phyloP scores from a whole-genome alignment of 495 filamentous ascomycete genomes.

The Penicillium longicatenatum region DNA sequence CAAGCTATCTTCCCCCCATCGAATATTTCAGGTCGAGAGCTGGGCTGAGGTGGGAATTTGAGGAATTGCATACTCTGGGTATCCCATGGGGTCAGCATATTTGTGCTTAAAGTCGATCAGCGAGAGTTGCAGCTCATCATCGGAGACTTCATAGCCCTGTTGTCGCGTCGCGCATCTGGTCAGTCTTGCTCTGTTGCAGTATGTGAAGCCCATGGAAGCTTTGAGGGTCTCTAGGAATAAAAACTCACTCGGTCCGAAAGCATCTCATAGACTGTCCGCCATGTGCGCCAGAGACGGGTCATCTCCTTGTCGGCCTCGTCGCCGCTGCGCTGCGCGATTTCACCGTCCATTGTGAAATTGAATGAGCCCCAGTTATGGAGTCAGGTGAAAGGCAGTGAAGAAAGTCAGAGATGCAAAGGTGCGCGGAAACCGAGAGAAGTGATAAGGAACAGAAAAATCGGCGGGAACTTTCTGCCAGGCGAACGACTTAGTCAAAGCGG shows the following conservation, averaged over 20 bases:
- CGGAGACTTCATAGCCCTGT: slow-evolving; percentile 88
- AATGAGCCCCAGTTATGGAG: background rate
- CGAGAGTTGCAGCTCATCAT: slow-evolving; percentile 82
- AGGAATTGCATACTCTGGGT: slow-evolving; percentile 60
- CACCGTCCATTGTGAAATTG: slow-evolving; percentile 52
- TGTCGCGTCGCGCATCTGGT: slow-evolving; percentile 8
- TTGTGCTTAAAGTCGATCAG: slow-evolving; percentile 71
- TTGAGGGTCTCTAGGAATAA: slow-evolving; percentile 4
- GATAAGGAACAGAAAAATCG: slow-evolving; percentile 34
- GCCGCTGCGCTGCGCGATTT: slow-evolving; percentile 42
- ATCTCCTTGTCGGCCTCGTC: slow-evolving; percentile 66
- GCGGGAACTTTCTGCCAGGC: slow-evolving; percentile 38
- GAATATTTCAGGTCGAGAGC: background rate
- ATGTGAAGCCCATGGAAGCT: background rate
- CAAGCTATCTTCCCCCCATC: too few relatives aligned
- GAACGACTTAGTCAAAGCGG: slow-evolving; percentile 26
- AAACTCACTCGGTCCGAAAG: slow-evolving; percentile 71
- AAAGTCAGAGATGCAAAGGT: slow-evolving; percentile 9
- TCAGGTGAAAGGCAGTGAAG: slow-evolving; percentile 1
- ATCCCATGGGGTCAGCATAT: slow-evolving; percentile 69
- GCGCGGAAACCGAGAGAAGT: slow-evolving; percentile 8
- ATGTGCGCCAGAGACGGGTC: slow-evolving; percentile 81
- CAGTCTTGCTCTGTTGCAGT: slow-evolving; percentile 11
- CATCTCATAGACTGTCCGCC: slow-evolving; percentile 87
- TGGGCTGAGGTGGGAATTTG: background rate